phyloP scores from a whole-genome alignment of 2,329 filamentous ascomycete species.

The Calonectria leucothoes region DNA sequence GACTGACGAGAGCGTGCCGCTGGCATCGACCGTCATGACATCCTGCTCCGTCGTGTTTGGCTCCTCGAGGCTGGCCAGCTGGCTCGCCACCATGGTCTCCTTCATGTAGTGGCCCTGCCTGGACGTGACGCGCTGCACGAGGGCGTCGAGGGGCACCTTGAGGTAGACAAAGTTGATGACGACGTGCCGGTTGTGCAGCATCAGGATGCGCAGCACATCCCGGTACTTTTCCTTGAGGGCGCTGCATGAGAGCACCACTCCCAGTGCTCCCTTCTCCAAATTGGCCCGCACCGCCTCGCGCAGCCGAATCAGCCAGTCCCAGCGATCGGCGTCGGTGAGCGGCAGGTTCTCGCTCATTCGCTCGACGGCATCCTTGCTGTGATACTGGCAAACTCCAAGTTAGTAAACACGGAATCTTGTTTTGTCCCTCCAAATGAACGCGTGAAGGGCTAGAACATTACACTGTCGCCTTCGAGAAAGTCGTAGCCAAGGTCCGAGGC shows the following conservation, averaged over 20 bases:
- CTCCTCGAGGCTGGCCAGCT: slow-evolving; percentile 10
- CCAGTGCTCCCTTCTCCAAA: neutral
- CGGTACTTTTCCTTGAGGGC: slow-evolving; percentile 11
- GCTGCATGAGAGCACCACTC: slow-evolving; percentile 12
- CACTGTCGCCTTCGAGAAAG: neutral
- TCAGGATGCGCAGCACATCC: slow-evolving; percentile 12
- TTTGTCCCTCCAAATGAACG: too few relatives aligned
- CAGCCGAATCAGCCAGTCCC: slow-evolving; percentile 12
- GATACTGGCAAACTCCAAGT: neutral
- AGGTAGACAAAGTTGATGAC: slow-evolving; percentile 12
- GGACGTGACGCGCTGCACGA: neutral
- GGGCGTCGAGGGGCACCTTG: neutral
- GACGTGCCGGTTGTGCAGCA: slow-evolving; percentile 2
- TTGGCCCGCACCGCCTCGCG: slow-evolving; percentile 8
- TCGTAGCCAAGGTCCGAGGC: neutral
- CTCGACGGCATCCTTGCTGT: neutral
- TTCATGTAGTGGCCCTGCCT: slow-evolving; percentile 15
- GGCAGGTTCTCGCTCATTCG: slow-evolving; percentile 1
- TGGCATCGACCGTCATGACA: slow-evolving; percentile 1
- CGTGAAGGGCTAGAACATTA: too few relatives aligned
- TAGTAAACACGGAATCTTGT: too few relatives aligned
- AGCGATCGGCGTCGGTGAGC: slow-evolving; percentile 8
- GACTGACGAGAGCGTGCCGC: neutral
- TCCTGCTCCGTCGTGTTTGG: neutral
- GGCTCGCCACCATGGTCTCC: slow-evolving; percentile 8